Evolutionary conservation across 768 basidiomycete genomes (phyloP).

Genomic region (Suillus alpinus): DNA sequence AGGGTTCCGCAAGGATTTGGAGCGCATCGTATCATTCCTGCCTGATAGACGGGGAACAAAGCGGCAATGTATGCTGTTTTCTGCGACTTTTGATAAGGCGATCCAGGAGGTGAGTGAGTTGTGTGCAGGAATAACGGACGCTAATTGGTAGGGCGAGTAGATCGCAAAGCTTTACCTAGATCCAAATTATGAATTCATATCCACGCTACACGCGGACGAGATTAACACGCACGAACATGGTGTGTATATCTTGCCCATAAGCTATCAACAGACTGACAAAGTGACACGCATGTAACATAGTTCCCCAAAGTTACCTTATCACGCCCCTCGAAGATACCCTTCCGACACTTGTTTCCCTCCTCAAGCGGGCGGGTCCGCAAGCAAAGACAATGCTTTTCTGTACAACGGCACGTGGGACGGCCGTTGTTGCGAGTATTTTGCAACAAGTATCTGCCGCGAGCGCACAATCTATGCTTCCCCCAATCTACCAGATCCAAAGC

Average conservation of each 20-base stretch:
- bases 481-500: constrained; percentile 55
- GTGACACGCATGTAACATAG: constrained; percentile 19
- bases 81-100: constrained; percentile 72
- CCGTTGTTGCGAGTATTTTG: constrained; percentile 37
- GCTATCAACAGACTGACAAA: neutral
- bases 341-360: constrained; percentile 38
- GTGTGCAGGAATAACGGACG: too few species aligned
- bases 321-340: constrained; percentile 41
- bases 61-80: constrained; percentile 68
- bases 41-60: constrained; percentile 47
- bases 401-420: constrained; percentile 62
- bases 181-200: constrained; percentile 43
- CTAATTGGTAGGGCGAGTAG: constrained; percentile 10
- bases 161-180: constrained; percentile 27
- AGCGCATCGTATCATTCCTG: constrained; percentile 52
- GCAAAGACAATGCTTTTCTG: constrained; percentile 61
- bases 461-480: constrained; percentile 30
- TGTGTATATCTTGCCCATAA: constrained; percentile 11
- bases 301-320: constrained; percentile 45
- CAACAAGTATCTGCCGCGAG: constrained; percentile 10
- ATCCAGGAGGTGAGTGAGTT: constrained; percentile 46
- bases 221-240: constrained; percentile 63
- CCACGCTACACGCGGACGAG: constrained; percentile 57
- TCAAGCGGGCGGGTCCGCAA: constrained; percentile 33
- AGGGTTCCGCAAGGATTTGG: constrained; percentile 67